Conservation (phyloP, 2,329 filamentous ascomycete genomes). For the Diaporthe aspalathi region DNA sequence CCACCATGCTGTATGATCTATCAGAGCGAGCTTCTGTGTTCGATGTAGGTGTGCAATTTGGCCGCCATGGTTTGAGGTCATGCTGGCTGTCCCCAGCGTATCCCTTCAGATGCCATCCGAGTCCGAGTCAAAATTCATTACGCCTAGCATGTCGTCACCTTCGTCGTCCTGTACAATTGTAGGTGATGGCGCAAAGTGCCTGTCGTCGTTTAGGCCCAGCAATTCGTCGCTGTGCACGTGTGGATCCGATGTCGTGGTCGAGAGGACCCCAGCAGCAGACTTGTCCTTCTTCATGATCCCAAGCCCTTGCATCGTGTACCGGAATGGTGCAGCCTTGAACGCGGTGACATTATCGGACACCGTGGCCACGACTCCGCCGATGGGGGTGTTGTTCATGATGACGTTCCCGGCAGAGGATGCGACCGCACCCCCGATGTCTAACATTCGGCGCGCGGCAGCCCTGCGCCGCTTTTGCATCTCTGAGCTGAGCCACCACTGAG, state of each 20-base stretch:
- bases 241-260: neutral
- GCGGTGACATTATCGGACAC: slow-evolving; percentile 34
- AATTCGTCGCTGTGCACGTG: neutral
- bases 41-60: neutral
- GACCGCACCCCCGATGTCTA: slow-evolving; percentile 32
- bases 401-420: slow-evolving; percentile 33
- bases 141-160: slow-evolving; percentile 27
- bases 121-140: slow-evolving; percentile 21
- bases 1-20: neutral
- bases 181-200: neutral
- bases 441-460: slow-evolving; percentile 28
- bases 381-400: slow-evolving; percentile 37
- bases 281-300: slow-evolving; percentile 29
- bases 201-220: neutral
- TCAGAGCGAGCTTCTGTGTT: neutral
- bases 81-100: neutral
- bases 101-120: neutral
- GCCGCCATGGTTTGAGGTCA: too few species aligned
- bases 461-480: slow-evolving; percentile 37
- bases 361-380: slow-evolving; percentile 32
- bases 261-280: neutral
- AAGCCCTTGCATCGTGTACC: slow-evolving; percentile 33
- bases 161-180: slow-evolving; percentile 24
- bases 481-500: slow-evolving; percentile 36
- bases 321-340: slow-evolving; percentile 31